These are phyloP conservation scores for Leccinum incarnatum DNA, from an alignment of 768 basidiomycete genomes.

Conservation along the genomic window DNA sequence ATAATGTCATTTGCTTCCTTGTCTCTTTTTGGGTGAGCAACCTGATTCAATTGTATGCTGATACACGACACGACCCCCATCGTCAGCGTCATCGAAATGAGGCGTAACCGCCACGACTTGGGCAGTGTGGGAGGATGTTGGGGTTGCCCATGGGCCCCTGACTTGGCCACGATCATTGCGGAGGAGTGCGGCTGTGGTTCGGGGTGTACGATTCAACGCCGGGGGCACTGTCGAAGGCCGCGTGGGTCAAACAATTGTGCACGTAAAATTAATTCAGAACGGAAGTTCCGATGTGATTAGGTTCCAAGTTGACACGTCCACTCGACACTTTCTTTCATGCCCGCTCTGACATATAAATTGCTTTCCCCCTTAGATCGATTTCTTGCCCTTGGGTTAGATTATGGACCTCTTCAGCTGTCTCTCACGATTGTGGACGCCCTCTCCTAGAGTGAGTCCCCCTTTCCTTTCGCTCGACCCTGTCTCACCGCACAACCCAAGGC, in stretches of 20 bases:
- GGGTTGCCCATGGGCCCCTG: not conserved
- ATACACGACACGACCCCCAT: not conserved
- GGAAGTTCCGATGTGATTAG: not conserved
- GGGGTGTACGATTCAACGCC: not conserved
- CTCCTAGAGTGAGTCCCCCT: constrained; percentile 24
- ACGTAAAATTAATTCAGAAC: not conserved
- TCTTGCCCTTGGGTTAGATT: constrained; percentile 12
- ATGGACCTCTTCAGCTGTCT: constrained; percentile 27
- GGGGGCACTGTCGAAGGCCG: not conserved
- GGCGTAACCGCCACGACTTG: not conserved
- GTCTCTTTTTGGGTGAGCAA: not conserved
- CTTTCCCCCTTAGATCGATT: not conserved
- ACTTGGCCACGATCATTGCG: constrained; percentile 26
- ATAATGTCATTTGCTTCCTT: constrained; percentile 13
- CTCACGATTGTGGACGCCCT: constrained; percentile 19
- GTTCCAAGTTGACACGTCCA: not conserved
- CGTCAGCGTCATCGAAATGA: not conserved
- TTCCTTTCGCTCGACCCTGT: not conserved
- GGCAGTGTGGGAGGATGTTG: not conserved
- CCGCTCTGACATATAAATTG: not conserved
- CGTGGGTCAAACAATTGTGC: not conserved
- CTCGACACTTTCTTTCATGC: not conserved
- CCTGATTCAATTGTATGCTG: not conserved
- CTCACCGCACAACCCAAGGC: constrained; percentile 23
- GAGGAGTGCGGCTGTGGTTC: constrained; percentile 2